Percentiles rank a stretch among this genome's conserved stretches.
Conservation (phyloP, 257 asterid genomes). For the Rubia yunnanensis region DNA sequence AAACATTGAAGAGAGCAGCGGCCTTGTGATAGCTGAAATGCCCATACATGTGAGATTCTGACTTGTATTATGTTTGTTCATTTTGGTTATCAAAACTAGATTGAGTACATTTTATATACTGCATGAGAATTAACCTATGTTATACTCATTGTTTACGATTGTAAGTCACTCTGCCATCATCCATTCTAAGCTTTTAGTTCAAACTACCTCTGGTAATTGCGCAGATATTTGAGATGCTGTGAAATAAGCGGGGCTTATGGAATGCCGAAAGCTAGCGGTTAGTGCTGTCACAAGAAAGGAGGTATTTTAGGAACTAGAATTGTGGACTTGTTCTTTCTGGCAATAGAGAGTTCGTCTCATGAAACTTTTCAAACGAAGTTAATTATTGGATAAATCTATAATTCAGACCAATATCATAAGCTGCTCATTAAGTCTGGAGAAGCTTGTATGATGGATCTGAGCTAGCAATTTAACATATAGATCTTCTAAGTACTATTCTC, state of each 20-base stretch:
- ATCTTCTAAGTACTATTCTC: neutral
- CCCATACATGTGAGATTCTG: slow-evolving; percentile 68
- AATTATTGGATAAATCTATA: neutral
- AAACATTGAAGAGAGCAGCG: slow-evolving; percentile 81
- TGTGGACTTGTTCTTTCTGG: neutral
- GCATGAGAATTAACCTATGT: neutral
- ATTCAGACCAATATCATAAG: neutral
- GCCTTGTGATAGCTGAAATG: slow-evolving; percentile 78
- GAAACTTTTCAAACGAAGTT: too few relatives aligned
- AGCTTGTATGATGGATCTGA: neutral
- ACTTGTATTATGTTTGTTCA: slow-evolving; percentile 1
- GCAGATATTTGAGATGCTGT: slow-evolving; percentile 87
- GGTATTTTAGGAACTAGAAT: slow-evolving; percentile 4
- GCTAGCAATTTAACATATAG: neutral
- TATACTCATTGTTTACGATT: neutral
- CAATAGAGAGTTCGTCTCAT: neutral
- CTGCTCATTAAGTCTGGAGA: neutral
- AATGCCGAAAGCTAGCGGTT: slow-evolving; percentile 12
- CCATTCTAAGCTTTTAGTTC: neutral
- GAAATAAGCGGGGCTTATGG: slow-evolving; percentile 24
- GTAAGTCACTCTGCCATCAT: neutral
- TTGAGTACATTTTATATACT: neutral
- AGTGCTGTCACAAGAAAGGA: neutral
- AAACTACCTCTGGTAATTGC: slow-evolving; percentile 13
- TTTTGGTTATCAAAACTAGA: neutral